Evolutionary conservation across 2,329 filamentous ascomycete species (phyloP).

Genomic region (Knoxdaviesia proteae): DNA sequence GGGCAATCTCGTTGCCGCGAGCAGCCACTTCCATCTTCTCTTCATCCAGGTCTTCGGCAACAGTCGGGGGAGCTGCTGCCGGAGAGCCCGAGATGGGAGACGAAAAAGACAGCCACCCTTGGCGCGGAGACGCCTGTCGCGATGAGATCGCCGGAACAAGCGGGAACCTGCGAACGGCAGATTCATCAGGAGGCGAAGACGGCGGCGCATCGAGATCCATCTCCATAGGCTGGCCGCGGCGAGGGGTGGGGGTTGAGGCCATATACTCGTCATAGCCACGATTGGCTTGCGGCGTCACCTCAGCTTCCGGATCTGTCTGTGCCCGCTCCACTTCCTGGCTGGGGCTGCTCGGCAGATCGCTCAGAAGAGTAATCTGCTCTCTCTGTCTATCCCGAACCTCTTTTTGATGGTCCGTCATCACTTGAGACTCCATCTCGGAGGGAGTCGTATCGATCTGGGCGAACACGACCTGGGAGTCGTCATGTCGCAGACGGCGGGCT

Average conservation of each 20-base stretch:
- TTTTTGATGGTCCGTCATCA: constrained; percentile 58
- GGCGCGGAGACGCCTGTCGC: constrained; percentile 19
- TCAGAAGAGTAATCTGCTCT: not conserved
- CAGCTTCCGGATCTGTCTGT: not conserved
- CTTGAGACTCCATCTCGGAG: constrained; percentile 40
- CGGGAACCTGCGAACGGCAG: constrained; percentile 23
- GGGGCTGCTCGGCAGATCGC: constrained; percentile 8
- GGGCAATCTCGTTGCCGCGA: not conserved
- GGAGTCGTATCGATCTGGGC: constrained; percentile 43
- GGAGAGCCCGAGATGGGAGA: constrained; percentile 27
- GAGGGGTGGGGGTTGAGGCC: constrained; percentile 38
- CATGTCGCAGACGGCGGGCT: constrained; percentile 33
- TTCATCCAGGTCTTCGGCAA: not conserved
- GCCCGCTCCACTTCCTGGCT: not conserved
- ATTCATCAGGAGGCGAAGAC: constrained; percentile 33
- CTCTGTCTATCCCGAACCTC: constrained; percentile 57
- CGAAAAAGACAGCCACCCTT: constrained; percentile 35
- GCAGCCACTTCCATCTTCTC: constrained; percentile 1
- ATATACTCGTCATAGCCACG: constrained; percentile 28
- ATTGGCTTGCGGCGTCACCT: constrained; percentile 23
- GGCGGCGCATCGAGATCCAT: constrained; percentile 27
- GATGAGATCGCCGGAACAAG: constrained; percentile 30
- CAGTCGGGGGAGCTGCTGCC: not conserved
- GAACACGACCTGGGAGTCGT: constrained; percentile 69
- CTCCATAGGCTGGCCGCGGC: constrained; percentile 28